A percentile compares a stretch with the other conserved stretches of the same genome.
Evolutionary conservation across 352 stramenopile genomes (phyloP).

Genomic region (Phytophthora uliginosa): DNA sequence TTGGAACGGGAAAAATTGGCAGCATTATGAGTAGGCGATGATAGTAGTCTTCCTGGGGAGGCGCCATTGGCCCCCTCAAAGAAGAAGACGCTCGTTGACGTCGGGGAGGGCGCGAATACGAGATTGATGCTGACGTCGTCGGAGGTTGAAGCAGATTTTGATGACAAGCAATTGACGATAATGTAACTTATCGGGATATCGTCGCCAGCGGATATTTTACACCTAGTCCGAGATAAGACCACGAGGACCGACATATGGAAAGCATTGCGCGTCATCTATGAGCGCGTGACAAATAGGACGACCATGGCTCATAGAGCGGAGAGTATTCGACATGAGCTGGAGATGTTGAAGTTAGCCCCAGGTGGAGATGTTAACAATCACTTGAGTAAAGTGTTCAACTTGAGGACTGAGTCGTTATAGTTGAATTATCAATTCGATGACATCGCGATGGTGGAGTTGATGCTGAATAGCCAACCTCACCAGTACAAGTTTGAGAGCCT

Average conservation of each 20-base stretch:
- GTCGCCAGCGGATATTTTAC: no score
- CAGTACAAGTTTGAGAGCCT: constrained; percentile 15
- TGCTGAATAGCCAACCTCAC: constrained; percentile 5
- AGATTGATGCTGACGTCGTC: background rate
- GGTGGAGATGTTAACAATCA: constrained; percentile 18
- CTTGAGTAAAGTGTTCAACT: constrained; percentile 25
- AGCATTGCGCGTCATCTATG: no score
- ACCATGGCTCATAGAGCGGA: background rate
- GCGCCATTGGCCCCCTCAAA: no score
- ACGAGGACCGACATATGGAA: no score
- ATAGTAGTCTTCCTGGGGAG: background rate
- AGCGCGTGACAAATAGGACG: no score
- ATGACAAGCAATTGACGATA: background rate
- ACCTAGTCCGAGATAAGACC: no score
- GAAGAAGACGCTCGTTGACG: background rate
- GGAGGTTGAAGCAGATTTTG: background rate
- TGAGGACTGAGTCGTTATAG: constrained; percentile 15
- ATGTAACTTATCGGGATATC: background rate
- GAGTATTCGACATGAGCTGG: constrained; percentile 8
- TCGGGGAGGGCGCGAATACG: background rate
- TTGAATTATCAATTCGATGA: no score
- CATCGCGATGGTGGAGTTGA: constrained; percentile 5
- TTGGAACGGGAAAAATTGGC: background rate
- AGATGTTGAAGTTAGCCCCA: background rate
- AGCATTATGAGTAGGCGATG: background rate